Base-by-base conservation (phyloP, 2,329 filamentous ascomycete species). In the Cordyceps cateniannulata region DNA sequence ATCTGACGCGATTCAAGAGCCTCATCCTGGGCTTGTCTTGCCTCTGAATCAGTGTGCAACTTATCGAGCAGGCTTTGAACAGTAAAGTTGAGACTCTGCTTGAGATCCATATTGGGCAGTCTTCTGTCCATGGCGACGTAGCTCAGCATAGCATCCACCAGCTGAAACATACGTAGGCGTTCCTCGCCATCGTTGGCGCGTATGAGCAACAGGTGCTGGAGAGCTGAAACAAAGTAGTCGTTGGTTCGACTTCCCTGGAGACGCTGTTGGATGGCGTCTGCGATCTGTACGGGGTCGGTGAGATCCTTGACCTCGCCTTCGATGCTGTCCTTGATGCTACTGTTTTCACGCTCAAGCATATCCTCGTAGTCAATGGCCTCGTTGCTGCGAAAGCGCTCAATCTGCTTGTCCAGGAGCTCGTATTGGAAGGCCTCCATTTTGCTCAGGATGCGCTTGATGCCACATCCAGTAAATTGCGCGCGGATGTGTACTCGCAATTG, bases 371-470 rank as follows among this genome's bases (percentile, higher is more conserved):
- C 95, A 72, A 98, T 96, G 59, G 91, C 92, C 75, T 98, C 93
- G 71, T 98, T 97, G 64, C 89, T 88, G 62, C 91, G 86, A 79
- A 95, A 99, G 59, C 88, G 87, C 73, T 97, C 93, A 69, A 98
- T 89, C 77, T 99, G 95, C 81, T 97, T 98, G 81, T 98, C 93
- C 67, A 99, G 95, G 68, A 96, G 85, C 68, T 99, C 95, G 77
- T 98, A 99, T 74, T 98, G 93, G 79, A 99, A 98, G 48, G 85
- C 90, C 75, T 96, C 93, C 95, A 98, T 98, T 82, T 98, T 99
- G 66, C 83, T 88, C 75, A 98, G 79, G 68, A 98, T 90, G 62
- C 95, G 88, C 79, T 93, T 96, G 81, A 98, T 91, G 61, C 95
- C 95, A 74, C 92, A 96, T 73, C 90, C 92, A 69, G 90, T 96